These are phyloP conservation scores for Globisporangium parvum DNA, from an alignment of 352 stramenopile species.

Conservation along the genomic window DNA sequence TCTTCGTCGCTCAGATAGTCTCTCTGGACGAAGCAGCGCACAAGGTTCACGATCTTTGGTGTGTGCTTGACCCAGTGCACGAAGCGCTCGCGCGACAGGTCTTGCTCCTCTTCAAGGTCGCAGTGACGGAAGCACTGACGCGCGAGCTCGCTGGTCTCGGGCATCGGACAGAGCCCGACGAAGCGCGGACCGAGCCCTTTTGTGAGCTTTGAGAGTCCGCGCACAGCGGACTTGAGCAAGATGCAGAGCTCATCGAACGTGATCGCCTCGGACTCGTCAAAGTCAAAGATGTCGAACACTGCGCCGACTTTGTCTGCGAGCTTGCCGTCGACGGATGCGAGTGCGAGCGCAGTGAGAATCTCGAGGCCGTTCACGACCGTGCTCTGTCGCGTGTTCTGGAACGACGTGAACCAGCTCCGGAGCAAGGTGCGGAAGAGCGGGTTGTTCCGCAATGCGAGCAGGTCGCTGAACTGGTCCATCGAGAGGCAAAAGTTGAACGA, in stretches of 20 bases:
- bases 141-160: constrained; percentile 49
- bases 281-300: constrained; percentile 78
- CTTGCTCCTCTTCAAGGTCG: constrained; percentile 62
- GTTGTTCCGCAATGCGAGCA: constrained; percentile 51
- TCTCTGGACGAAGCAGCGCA: constrained; percentile 64
- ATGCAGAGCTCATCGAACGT: constrained; percentile 76
- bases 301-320: constrained; percentile 47
- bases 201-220: constrained; percentile 61
- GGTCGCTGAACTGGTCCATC: constrained; percentile 53
- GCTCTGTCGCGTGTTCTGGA: constrained; percentile 63
- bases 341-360: constrained; percentile 50
- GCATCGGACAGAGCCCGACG: constrained; percentile 47
- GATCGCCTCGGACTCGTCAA: constrained; percentile 55
- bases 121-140: constrained; percentile 58
- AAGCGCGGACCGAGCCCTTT: constrained; percentile 52
- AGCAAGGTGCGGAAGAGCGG: constrained; percentile 51
- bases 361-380: constrained; percentile 65
- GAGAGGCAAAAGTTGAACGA: constrained; percentile 80
- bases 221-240: constrained; percentile 62
- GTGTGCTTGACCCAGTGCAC: constrained; percentile 60
- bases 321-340: constrained; percentile 43
- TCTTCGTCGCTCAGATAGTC: constrained; percentile 58
- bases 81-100: constrained; percentile 45
- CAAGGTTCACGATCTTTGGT: constrained; percentile 63
- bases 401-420: constrained; percentile 49